These are phyloP conservation scores for Pilatotrama ljubarskyi DNA, from an alignment of 768 basidiomycete genomes.

Conservation along the genomic window DNA sequence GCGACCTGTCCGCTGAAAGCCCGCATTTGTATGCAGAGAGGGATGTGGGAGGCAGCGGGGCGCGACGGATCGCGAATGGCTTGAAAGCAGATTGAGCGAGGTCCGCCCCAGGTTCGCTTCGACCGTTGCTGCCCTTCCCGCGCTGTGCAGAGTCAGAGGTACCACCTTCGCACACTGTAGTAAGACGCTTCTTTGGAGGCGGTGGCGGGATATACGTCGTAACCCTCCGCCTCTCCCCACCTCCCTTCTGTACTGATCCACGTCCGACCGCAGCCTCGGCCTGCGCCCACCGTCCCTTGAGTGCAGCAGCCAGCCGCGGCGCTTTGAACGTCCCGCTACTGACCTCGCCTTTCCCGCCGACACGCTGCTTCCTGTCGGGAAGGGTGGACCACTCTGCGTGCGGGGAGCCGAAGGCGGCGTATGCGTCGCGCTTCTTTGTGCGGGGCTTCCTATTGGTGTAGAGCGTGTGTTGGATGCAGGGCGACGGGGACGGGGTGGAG, in stretches of 20 bases:
- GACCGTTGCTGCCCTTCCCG: background rate
- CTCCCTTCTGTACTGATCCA: background rate
- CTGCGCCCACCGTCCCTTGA: background rate
- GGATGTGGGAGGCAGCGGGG: background rate
- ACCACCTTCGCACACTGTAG: too few species aligned
- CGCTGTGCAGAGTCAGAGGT: background rate
- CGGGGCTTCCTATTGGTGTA: background rate
- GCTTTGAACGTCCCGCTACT: conserved; percentile 3
- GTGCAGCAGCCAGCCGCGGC: background rate
- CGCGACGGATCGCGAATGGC: conserved; percentile 7
- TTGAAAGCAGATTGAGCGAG: background rate
- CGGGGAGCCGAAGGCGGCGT: conserved; percentile 27
- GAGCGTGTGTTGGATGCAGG: background rate
- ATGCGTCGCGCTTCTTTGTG: conserved; percentile 22
- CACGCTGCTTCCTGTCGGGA: conserved; percentile 8
- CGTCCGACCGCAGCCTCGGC: background rate
- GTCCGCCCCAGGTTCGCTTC: background rate
- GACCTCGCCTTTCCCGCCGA: background rate
- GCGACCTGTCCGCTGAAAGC: too few species aligned
- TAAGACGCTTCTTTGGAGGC: background rate
- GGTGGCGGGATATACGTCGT: conserved; percentile 10
- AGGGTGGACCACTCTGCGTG: conserved; percentile 29
- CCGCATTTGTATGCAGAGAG: conserved; percentile 1
- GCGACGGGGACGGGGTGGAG: background rate
- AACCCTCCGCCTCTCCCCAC: background rate